Conservation (phyloP, 495 filamentous ascomycete genomes). For the Amorphotheca resinae region DNA sequence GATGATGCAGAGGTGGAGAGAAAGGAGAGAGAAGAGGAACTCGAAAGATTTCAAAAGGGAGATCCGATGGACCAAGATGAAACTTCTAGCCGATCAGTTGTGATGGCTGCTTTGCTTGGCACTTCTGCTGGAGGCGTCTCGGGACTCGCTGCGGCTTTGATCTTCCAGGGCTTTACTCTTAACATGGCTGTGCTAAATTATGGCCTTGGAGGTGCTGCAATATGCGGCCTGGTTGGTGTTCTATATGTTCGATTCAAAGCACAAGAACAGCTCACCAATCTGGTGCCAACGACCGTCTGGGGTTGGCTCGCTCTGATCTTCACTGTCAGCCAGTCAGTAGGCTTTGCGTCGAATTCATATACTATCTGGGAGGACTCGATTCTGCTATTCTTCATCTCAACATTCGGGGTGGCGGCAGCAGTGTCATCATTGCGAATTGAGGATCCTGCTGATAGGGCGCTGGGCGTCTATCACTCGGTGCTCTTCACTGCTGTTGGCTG, state of each 20-base stretch:
- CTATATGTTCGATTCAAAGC: constrained; percentile 40
- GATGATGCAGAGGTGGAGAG: constrained; percentile 17
- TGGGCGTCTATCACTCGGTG: constrained; percentile 73
- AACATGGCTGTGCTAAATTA: constrained; percentile 6
- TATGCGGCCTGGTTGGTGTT: constrained; percentile 52
- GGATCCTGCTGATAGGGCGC: constrained; percentile 44
- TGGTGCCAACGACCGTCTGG: constrained; percentile 74
- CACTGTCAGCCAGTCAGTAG: constrained; percentile 68
- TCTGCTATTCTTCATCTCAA: constrained; percentile 78
- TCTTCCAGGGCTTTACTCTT: constrained; percentile 17
- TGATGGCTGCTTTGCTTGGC: constrained; percentile 22
- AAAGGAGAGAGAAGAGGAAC: constrained; percentile 14
- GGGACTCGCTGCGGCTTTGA: constrained; percentile 14
- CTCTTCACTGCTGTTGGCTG: constrained; percentile 74
- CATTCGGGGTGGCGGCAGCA: constrained; percentile 67
- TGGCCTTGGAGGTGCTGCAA: constrained; percentile 29
- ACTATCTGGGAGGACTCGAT: constrained; percentile 99
- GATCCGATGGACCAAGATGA: constrained; percentile 6
- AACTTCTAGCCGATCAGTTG: constrained; percentile 19
- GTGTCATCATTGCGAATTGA: constrained; percentile 61
- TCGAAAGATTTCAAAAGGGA: constrained; percentile 13
- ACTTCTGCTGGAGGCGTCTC: constrained; percentile 16
- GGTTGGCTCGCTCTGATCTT: constrained; percentile 74
- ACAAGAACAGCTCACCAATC: constrained; percentile 35
- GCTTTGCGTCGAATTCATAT: constrained; percentile 94